These are phyloP conservation scores for Fusarium sp. DNA, from an alignment of 2,329 filamentous ascomycete species.

Conservation along the genomic window DNA sequence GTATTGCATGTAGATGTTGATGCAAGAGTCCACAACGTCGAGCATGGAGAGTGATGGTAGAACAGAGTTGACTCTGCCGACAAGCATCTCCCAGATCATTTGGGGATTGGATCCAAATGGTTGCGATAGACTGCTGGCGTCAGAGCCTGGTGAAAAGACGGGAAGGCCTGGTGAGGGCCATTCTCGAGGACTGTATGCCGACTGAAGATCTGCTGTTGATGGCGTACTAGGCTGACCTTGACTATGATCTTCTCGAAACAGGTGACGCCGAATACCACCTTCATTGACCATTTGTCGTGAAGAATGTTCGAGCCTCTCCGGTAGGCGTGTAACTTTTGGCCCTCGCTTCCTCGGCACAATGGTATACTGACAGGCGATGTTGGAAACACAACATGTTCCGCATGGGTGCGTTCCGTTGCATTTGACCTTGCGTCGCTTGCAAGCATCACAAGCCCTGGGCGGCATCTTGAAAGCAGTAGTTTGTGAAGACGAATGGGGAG, in stretches of 20 bases:
- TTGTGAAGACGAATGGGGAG: not conserved
- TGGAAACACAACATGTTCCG: not conserved
- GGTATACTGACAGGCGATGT: not conserved
- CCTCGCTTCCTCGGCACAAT: not conserved
- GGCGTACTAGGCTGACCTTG: not conserved
- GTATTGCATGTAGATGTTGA: not conserved
- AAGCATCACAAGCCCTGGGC: not conserved
- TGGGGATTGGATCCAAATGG: not conserved
- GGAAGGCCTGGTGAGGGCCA: not conserved
- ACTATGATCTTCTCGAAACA: not conserved
- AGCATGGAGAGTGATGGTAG: not conserved
- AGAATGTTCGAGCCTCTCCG: not conserved
- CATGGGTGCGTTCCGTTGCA: not conserved
- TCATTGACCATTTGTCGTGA: not conserved
- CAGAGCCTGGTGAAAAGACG: not conserved
- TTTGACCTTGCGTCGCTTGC: constrained; percentile 1
- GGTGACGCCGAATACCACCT: not conserved
- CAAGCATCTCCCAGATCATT: not conserved
- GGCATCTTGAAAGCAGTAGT: not conserved
- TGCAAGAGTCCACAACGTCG: not conserved
- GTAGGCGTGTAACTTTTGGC: not conserved
- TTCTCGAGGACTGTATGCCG: not conserved
- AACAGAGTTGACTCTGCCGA: not conserved
- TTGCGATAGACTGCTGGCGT: not conserved
- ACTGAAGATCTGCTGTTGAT: not conserved